These are phyloP conservation scores for Dovyalis caffra DNA, from an alignment of 345 rosid genomes.

Conservation along the genomic window DNA sequence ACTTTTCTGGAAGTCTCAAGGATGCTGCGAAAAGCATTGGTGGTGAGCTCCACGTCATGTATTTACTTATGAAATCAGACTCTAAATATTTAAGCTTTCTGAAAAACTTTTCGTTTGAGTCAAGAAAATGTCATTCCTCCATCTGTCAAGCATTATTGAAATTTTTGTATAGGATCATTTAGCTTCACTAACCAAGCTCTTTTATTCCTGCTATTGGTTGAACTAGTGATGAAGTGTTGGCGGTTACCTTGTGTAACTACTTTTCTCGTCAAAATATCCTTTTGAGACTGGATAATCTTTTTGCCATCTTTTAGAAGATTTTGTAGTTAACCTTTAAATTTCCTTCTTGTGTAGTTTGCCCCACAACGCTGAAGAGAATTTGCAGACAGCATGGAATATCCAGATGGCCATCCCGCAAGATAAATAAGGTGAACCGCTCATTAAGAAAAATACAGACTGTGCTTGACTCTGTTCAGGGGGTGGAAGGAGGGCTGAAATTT, in stretches of 20 bases:
- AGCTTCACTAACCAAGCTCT: neutral
- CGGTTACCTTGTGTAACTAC: neutral
- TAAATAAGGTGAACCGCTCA: conserved; percentile 85
- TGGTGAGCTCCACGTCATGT: conserved; percentile 44
- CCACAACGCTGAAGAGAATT: conserved; percentile 89
- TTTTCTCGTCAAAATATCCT: neutral
- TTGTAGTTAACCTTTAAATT: conserved; percentile 8
- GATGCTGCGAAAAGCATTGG: conserved; percentile 93
- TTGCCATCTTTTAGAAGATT: neutral
- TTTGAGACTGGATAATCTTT: neutral
- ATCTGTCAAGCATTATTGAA: neutral
- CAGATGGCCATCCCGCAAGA: conserved; percentile 96
- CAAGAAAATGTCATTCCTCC: neutral
- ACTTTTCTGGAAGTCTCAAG: conserved; percentile 85
- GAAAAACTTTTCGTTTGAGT: neutral
- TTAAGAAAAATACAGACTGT: conserved; percentile 76
- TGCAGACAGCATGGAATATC: conserved; percentile 92
- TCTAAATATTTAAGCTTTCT: neutral
- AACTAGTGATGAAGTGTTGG: conserved; percentile 1
- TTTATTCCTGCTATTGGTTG: neutral
- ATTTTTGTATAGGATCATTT: neutral
- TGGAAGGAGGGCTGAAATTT: conserved; percentile 74
- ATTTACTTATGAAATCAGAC: neutral
- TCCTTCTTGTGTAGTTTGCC: conserved; percentile 65
- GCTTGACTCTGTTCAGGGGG: conserved; percentile 84